These are phyloP conservation scores for Phytophthora macrochlamydospora DNA, from an alignment of 352 stramenopile species.

Conservation along the genomic window DNA sequence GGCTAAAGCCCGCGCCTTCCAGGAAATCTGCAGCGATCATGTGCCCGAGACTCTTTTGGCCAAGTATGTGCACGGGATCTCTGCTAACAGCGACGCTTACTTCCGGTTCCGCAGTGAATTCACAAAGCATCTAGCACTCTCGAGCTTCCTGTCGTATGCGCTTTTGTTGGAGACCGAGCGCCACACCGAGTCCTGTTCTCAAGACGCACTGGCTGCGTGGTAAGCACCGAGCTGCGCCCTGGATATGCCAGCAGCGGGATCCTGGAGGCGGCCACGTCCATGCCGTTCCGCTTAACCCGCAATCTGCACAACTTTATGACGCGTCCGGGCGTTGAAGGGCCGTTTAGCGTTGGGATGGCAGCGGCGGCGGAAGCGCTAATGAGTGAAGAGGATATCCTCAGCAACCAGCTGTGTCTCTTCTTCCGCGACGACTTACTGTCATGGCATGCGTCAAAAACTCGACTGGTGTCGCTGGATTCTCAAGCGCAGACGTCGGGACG, in stretches of 20 bases:
- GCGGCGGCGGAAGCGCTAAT: slow-evolving; percentile 82
- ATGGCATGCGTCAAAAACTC: slow-evolving; percentile 89
- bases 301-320: slow-evolving; percentile 92
- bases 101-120: slow-evolving; percentile 90
- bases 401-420: slow-evolving; percentile 89
- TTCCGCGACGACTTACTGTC: slow-evolving; percentile 89
- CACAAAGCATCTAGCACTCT: slow-evolving; percentile 85
- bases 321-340: slow-evolving; percentile 77
- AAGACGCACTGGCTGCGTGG: slow-evolving; percentile 73
- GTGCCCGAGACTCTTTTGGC: slow-evolving; percentile 86
- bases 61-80: slow-evolving; percentile 86
- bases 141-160: slow-evolving; percentile 85
- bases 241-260: slow-evolving; percentile 85
- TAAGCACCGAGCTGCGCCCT: slow-evolving; percentile 85
- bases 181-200: slow-evolving; percentile 88
- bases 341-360: slow-evolving; percentile 86
- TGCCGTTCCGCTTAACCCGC: slow-evolving; percentile 90
- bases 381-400: slow-evolving; percentile 83
- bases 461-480: slow-evolving; percentile 38
- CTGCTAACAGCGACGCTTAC: slow-evolving; percentile 74
- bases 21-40: slow-evolving; percentile 79
- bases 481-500: slow-evolving; percentile 24
- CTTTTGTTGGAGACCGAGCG: slow-evolving; percentile 84
- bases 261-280: slow-evolving; percentile 76
- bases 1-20: slow-evolving; percentile 73